Evolutionary conservation across 176 grass and related monocot genomes (phyloP), one percentile per base, ranked within the genome.

Genomic region (Hordeum vulgare): DNA sequence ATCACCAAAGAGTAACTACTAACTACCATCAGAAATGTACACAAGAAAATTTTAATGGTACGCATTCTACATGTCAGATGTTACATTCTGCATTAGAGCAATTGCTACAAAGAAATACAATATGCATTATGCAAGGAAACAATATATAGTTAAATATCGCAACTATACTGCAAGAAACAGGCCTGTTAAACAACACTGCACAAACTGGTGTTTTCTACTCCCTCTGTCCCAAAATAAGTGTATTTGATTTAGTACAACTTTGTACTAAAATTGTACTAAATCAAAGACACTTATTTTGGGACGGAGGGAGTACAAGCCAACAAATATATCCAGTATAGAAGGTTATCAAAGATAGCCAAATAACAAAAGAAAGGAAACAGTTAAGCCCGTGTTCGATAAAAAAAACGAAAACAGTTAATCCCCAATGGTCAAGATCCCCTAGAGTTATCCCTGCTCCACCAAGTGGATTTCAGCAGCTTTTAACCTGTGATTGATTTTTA

Each of bases 21-120:
- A 68, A 21, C 7, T 73, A 73, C 41, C 70, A 73, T 63, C 23
- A 79, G 37, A 68, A 79, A 85, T 79, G 66, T 42, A 44, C 65
- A 28, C 68, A 75, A 80, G 8, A 71, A 11, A 73, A 78, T 80
- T 80, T 35, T 7, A 67, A 61, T 71, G 75, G 72, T 58, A 80
- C 24, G 79, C 18, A 56, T 51, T 74, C 6, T 66, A 70, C 17
- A 71, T 45, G 78, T 44, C 26, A 57, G 13, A 44, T 45, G 39
- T 47, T 84, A n/a, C 27, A 41, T 85, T 89, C 26, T 60, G 29
- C 34, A 15, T 17, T 70, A 21, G 18, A 72, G 62, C 23, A 73
- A 77, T 39, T 78, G 60, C 14, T 82, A 82, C 7, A 59, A 35
- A 65, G 49, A 36, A 66, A 39, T 26, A 70, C 9, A 69, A 61